Percentiles rank a stretch among this genome's conserved stretches.
phyloP scores from a whole-genome alignment of 768 basidiomycete genomes.

The Pulveroboletus frians region DNA sequence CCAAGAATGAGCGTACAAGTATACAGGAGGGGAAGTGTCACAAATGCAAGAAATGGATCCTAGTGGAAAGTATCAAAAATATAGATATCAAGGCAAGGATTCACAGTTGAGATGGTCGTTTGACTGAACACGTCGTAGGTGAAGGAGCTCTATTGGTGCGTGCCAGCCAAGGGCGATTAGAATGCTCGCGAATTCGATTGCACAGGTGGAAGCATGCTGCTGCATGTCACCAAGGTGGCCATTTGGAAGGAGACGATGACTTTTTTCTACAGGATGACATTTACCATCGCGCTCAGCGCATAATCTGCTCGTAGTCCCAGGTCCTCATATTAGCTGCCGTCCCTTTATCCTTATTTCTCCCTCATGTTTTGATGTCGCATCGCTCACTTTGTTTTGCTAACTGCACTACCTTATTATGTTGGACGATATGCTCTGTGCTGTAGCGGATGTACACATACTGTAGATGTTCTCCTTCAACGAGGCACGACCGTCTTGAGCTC shows the following conservation, averaged over 20 bases:
- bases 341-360: constrained; percentile 1
- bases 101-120: background rate
- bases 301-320: background rate
- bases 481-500: background rate
- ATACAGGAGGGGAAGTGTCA: constrained; percentile 76
- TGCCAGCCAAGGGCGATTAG: constrained; percentile 6
- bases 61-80: constrained; percentile 68
- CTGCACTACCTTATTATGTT: background rate
- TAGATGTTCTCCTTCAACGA: background rate
- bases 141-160: constrained; percentile 71
- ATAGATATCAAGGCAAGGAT: constrained; percentile 61
- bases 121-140: constrained; percentile 38
- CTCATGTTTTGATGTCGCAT: background rate
- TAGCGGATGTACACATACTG: background rate
- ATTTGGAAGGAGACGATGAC: constrained; percentile 52
- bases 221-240: constrained; percentile 59
- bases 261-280: constrained; percentile 53
- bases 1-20: constrained; percentile 53
- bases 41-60: constrained; percentile 67
- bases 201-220: constrained; percentile 82
- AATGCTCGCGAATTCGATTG: constrained; percentile 4
- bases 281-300: constrained; percentile 24
- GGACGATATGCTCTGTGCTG: background rate
- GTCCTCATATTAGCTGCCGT: background rate
- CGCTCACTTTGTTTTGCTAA: constrained; percentile 17